Conservation (phyloP, 1,284 basidiomycete genomes). For the Ganoderma lucidum region DNA sequence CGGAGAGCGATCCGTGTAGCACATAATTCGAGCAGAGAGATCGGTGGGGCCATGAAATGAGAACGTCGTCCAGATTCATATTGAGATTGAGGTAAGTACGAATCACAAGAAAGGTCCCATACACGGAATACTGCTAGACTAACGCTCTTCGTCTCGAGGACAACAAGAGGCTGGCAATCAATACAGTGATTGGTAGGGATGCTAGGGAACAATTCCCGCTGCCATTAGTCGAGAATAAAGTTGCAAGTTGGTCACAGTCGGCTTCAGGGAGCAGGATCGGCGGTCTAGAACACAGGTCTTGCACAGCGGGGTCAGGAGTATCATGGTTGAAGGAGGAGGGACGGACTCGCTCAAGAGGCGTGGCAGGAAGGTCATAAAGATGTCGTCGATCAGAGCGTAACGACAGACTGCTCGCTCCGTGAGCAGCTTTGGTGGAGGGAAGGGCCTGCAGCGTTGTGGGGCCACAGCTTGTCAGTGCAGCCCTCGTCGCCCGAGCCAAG, state of each 20-base stretch:
- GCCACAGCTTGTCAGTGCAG: background rate
- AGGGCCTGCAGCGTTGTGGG: background rate
- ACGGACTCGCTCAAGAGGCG: background rate
- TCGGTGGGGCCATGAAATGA: background rate
- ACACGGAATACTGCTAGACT: background rate
- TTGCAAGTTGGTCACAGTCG: background rate
- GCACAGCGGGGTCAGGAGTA: background rate
- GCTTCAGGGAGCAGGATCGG: background rate
- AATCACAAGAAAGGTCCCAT: background rate
- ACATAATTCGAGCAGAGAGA: background rate
- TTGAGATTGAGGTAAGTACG: background rate
- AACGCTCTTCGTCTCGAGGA: slow-evolving; percentile 2
- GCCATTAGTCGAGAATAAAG: background rate
- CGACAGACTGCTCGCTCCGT: background rate
- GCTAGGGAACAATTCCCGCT: too few relatives aligned
- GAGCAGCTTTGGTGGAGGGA: background rate
- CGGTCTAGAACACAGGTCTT: background rate
- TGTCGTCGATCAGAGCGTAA: background rate
- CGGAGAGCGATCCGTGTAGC: background rate
- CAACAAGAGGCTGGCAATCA: background rate
- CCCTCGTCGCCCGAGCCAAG: background rate
- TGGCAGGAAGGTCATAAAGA: background rate
- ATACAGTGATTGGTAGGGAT: background rate
- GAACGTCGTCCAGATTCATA: background rate
- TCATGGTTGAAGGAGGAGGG: background rate